Conservation (phyloP, 2,329 filamentous ascomycete genomes). For the Pezizomycotina sp. region DNA sequence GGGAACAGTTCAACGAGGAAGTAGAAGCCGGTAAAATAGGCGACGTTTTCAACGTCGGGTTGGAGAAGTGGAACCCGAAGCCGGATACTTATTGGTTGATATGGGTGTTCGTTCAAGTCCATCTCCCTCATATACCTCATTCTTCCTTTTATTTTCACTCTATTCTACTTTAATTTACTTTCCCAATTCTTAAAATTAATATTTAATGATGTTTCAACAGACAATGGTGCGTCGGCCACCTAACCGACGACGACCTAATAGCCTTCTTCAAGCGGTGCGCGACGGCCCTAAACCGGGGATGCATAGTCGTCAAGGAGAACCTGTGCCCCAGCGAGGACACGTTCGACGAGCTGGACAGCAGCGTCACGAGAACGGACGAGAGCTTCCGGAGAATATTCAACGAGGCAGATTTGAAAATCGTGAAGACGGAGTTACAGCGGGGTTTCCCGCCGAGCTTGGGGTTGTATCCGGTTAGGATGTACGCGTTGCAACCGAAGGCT, state of each 20-base stretch:
- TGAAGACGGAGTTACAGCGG: constrained; percentile 53
- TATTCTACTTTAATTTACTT: background rate
- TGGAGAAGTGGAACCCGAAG: constrained; percentile 51
- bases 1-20: constrained; percentile 26
- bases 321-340: constrained; percentile 39
- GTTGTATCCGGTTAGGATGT: constrained; percentile 60
- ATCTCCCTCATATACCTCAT: background rate
- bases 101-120: constrained; percentile 22
- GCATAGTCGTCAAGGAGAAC: constrained; percentile 67
- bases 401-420: constrained; percentile 49
- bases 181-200: background rate
- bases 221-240: constrained; percentile 77
- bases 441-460: constrained; percentile 47
- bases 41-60: constrained; percentile 51
- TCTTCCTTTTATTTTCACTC: background rate
- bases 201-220: constrained; percentile 1
- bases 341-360: constrained; percentile 60
- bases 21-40: constrained; percentile 37
- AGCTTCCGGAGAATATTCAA: constrained; percentile 57
- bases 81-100: constrained; percentile 54
- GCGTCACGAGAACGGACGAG: constrained; percentile 57
- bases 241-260: constrained; percentile 57
- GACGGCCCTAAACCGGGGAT: constrained; percentile 28
- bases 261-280: constrained; percentile 49
- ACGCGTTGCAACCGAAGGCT: constrained; percentile 59